Conservation (phyloP, 73 alveolate genomes). For the Paramecium sonneborni region DNA sequence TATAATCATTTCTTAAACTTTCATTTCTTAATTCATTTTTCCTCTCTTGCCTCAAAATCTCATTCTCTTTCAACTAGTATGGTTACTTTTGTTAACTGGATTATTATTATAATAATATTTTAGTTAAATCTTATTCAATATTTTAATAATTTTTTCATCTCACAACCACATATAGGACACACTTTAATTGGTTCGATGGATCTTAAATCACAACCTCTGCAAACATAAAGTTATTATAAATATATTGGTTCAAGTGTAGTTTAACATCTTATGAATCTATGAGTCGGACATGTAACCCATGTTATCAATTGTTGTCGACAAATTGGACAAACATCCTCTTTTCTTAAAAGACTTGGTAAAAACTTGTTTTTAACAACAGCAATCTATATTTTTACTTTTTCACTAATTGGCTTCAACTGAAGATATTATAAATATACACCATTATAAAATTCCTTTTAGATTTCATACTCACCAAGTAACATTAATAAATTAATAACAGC, state of each 20-base stretch:
- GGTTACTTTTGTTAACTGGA: too few species aligned
- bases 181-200: neutral
- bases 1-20: too few species aligned
- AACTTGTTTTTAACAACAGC: neutral
- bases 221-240: neutral
- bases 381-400: neutral
- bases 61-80: neutral
- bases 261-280: neutral
- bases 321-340: neutral
- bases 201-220: neutral
- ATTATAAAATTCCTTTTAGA: neutral
- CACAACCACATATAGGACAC: constrained; percentile 1
- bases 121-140: neutral
- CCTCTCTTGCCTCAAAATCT: neutral
- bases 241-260: neutral
- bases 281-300: constrained; percentile 17
- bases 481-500: neutral
- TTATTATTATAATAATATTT: neutral
- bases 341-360: neutral
- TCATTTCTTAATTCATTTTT: too few species aligned
- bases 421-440: neutral
- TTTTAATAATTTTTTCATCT: neutral
- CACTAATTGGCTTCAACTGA: neutral
- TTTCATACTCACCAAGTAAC: neutral
- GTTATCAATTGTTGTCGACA: neutral